Evolutionary conservation across 2,329 filamentous ascomycete genomes (phyloP), one percentile per base, ranked within the genome.

Genomic region (Aureobasidium mangrovei): DNA sequence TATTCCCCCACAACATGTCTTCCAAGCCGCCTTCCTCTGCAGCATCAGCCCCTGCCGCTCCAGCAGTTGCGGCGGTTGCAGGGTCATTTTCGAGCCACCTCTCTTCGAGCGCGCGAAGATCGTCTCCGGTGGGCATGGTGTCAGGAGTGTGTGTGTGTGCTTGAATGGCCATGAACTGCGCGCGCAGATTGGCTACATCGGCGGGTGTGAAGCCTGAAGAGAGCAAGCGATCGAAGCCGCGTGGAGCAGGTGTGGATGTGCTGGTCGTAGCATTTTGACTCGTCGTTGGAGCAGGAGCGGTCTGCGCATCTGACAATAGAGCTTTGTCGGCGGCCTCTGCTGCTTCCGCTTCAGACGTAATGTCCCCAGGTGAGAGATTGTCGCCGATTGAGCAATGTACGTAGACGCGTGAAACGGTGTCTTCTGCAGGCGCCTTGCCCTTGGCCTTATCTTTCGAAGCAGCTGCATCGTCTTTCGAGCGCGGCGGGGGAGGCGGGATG

Each of bases 321-420:
- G 69, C 65, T 3, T 63, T 62, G 51, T 75, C 71, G 8, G 72
- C 72, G 9, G 65, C 65, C 29, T 64, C 61, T 27, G 61, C 73
- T 26, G 65, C 60, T 3, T 70, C 68, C 32, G 79, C 78, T 72
- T 95, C 91, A 10, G 76, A 77, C 1, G 77, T 77, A 26, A 97
- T 79, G 56, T 95, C 89, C 0, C 75, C 65, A 9, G 79, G 66
- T 0, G 85, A 80, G 9, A 97, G 78, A 28, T 80, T 75, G 67
- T 83, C 79, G 53, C 90, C 90, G 56, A 97, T 87, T 59, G 88
- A 91, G 77, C 91, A 97, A 74, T 95, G 94, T 58, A 97, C 85
- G 69, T 95, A 96, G 63, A 95, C 80, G 42, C 85, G 79, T 36
- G 75, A 74, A 26, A 65, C 65, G 61, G 45, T 32, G 43, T 61